phyloP scores from a whole-genome alignment of 768 basidiomycete genomes.

The Hericium coralloides region DNA sequence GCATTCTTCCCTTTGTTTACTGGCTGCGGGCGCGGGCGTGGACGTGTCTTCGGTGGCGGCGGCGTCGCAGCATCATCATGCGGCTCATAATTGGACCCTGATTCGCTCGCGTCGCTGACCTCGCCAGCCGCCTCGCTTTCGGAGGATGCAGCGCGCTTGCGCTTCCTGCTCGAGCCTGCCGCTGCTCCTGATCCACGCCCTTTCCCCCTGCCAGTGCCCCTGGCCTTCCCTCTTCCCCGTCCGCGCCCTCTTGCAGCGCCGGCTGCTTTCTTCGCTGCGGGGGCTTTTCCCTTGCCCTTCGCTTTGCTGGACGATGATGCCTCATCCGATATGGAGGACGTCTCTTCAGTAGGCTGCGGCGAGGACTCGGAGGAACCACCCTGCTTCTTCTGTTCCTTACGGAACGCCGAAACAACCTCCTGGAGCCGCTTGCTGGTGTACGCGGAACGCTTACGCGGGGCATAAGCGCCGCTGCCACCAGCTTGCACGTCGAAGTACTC shows the following conservation, averaged over 20 bases:
- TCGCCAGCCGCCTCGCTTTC: not conserved
- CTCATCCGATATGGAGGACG: not conserved
- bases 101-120: not conserved
- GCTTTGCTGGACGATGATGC: not conserved
- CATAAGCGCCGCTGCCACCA: constrained; percentile 57
- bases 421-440: constrained; percentile 85
- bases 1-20: constrained; percentile 1
- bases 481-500: constrained; percentile 61
- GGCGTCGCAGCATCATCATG: constrained; percentile 17
- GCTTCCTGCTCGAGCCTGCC: constrained; percentile 5
- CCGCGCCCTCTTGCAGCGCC: not conserved
- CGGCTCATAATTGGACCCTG: not conserved
- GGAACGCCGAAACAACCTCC: constrained; percentile 75
- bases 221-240: not conserved
- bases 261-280: not conserved
- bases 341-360: not conserved
- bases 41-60: constrained; percentile 7
- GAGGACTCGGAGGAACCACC: not conserved
- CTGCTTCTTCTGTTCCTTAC: constrained; percentile 36
- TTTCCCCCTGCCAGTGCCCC: constrained; percentile 8
- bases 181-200: constrained; percentile 3
- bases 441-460: constrained; percentile 71
- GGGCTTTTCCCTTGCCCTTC: not conserved
- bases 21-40: constrained; percentile 5
- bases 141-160: constrained; percentile 1